Conservation (phyloP, 192 early-diverging fungal genomes). For the Helicostylum pulchrum region DNA sequence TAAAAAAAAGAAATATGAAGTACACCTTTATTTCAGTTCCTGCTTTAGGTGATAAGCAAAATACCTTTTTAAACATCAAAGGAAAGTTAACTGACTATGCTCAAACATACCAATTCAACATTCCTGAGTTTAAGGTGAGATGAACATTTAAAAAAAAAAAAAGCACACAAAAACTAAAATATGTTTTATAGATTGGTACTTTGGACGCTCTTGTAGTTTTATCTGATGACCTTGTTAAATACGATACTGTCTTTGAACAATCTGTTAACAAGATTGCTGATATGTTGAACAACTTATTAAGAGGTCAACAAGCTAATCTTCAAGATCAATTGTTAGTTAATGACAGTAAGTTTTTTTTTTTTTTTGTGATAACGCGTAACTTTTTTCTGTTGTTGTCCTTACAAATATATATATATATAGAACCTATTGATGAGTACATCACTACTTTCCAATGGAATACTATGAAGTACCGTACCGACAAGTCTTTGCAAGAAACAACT, state of each 20-base stretch:
- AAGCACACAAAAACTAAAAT: background rate
- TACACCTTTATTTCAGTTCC: conserved; percentile 85
- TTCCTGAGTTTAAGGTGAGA: conserved; percentile 90
- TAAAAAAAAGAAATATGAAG: conserved; percentile 25
- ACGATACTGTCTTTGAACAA: conserved; percentile 73
- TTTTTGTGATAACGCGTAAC: background rate
- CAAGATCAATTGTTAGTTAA: conserved; percentile 66
- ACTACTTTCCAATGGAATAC: conserved; percentile 92
- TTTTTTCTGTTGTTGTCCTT: conserved; percentile 1
- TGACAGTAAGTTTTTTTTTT: conserved; percentile 65
- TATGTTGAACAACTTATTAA: conserved; percentile 72
- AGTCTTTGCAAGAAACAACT: conserved; percentile 81
- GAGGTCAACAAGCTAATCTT: conserved; percentile 53
- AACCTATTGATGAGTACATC: conserved; percentile 84
- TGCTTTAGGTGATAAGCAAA: conserved; percentile 75
- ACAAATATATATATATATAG: too few relatives aligned
- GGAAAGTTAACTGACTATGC: conserved; percentile 72
- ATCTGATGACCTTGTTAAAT: conserved; percentile 92
- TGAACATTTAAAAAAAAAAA: background rate
- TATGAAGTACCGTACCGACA: conserved; percentile 95
- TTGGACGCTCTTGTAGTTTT: conserved; percentile 89
- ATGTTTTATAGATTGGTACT: conserved; percentile 83
- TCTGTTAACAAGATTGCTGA: conserved; percentile 82
- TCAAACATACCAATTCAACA: conserved; percentile 78
- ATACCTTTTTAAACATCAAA: conserved; percentile 64